Conservation (phyloP, 768 basidiomycete genomes). For the Tricholoma flavovirens region DNA sequence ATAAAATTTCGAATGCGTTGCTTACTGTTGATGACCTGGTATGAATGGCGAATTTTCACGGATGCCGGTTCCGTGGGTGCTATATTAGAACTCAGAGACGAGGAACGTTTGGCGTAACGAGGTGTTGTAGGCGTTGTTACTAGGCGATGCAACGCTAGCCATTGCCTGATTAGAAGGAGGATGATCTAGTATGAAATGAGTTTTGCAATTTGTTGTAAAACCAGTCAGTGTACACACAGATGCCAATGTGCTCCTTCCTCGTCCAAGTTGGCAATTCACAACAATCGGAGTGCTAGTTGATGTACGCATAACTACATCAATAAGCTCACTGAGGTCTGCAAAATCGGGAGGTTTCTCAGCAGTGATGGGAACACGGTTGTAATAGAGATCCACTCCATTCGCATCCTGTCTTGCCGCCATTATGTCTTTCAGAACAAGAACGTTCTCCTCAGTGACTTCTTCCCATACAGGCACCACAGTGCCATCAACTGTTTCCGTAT, state of each 20-base stretch:
- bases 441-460: slow-evolving; percentile 64
- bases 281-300: slow-evolving; percentile 75
- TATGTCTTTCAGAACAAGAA: slow-evolving; percentile 81
- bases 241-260: slow-evolving; percentile 88
- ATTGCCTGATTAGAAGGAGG: slow-evolving; percentile 76
- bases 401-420: slow-evolving; percentile 57
- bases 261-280: slow-evolving; percentile 92
- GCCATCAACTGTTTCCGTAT: slow-evolving; percentile 84
- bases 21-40: slow-evolving; percentile 87
- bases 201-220: neutral
- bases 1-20: slow-evolving; percentile 4
- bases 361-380: slow-evolving; percentile 87
- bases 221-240: slow-evolving; percentile 40
- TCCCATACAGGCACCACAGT: slow-evolving; percentile 95
- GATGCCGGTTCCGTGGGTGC: slow-evolving; percentile 27
- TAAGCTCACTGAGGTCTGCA: slow-evolving; percentile 67
- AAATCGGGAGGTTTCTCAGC: slow-evolving; percentile 80
- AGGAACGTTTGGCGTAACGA: slow-evolving; percentile 28
- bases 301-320: slow-evolving; percentile 70
- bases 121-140: slow-evolving; percentile 34
- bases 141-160: slow-evolving; percentile 52
- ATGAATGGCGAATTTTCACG: slow-evolving; percentile 51
- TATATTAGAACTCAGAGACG: slow-evolving; percentile 38
- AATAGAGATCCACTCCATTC: slow-evolving; percentile 61
- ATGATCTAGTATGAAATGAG: slow-evolving; percentile 47